Conservation (phyloP, 768 basidiomycete genomes). For the Pleurotus djamor region DNA sequence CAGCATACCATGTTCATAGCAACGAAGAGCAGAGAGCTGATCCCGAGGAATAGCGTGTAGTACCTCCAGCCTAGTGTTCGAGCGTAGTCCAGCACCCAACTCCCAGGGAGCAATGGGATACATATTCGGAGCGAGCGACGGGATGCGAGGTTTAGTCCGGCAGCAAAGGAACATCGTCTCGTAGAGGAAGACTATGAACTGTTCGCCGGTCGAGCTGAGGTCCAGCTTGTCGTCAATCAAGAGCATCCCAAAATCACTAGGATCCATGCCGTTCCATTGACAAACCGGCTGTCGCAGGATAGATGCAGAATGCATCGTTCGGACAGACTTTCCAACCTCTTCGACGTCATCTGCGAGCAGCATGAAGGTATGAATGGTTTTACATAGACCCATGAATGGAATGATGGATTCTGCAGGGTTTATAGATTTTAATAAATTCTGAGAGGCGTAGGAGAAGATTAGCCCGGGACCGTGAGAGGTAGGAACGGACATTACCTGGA, state of each 20-base stretch:
- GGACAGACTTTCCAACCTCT: conserved; percentile 33
- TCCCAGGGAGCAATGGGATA: conserved; percentile 37
- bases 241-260: conserved; percentile 25
- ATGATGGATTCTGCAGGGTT: conserved; percentile 20
- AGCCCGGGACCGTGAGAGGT: background rate
- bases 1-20: conserved; percentile 24
- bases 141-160: background rate
- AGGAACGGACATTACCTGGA: conserved; percentile 19
- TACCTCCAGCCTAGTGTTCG: conserved; percentile 22
- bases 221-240: conserved; percentile 31
- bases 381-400: conserved; percentile 30
- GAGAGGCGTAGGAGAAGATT: background rate
- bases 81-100: conserved; percentile 30
- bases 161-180: conserved; percentile 33
- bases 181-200: conserved; percentile 31
- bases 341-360: conserved; percentile 30
- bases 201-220: conserved; percentile 17
- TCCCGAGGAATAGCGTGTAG: conserved; percentile 27
- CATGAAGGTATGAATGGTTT: conserved; percentile 23
- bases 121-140: conserved; percentile 8
- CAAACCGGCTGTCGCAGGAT: conserved; percentile 25
- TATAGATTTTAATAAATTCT: conserved; percentile 26
- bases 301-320: conserved; percentile 26
- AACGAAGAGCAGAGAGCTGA: conserved; percentile 20
- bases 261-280: conserved; percentile 20